Evolutionary conservation across 345 rosid genomes (phyloP), one percentile per base, ranked within the genome.

Genomic region (Luvunga scandens): DNA sequence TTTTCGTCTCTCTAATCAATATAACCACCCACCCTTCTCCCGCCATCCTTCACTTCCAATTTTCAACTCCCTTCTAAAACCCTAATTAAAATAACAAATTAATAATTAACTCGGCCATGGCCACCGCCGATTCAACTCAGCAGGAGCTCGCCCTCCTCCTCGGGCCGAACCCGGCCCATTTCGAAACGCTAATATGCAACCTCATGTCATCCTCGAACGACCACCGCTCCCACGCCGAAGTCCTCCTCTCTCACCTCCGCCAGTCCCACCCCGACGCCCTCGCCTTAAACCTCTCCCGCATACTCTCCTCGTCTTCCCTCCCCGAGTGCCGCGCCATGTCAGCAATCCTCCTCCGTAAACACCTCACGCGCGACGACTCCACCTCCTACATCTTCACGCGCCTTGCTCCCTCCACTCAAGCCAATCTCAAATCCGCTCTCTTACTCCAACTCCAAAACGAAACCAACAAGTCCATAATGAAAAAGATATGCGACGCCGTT

Each of bases 181-280:
- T 92, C 76, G 92, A 90, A 85, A 78, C 83, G 87, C 89, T 90
- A 75, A 87, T 92, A 75, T 78, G 90, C 22, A 85, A 86, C 69
- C 91, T 90, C 63, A 87, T 92, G 94, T 90, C 97, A 22, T 87
- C 97, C 8, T 82, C 92, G 66, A 92, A 90, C 82, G 97, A 92
- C 3, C 90, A 86, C 24, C 91, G 94, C 4, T 89, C 92, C 33
- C 87, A 85, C 66, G 94, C 94, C 12, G 97, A 92, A 85, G 80
- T 85, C 7, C 80, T 84, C 33, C 91, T 90, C 79, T 85, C 89
- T 66, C 89, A 89, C 77, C 83, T 87, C 84, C 91, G 89, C 28
- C 89, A 89, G 38, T 77, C 79, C 69, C 85, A 90, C 38, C 97
- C 97, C 18, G 85, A 92, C 79, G 66, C 90, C 7, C 88, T 92